Base-by-base conservation (phyloP, 441 rosid genomes). In the Brassica hybrid region DNA sequence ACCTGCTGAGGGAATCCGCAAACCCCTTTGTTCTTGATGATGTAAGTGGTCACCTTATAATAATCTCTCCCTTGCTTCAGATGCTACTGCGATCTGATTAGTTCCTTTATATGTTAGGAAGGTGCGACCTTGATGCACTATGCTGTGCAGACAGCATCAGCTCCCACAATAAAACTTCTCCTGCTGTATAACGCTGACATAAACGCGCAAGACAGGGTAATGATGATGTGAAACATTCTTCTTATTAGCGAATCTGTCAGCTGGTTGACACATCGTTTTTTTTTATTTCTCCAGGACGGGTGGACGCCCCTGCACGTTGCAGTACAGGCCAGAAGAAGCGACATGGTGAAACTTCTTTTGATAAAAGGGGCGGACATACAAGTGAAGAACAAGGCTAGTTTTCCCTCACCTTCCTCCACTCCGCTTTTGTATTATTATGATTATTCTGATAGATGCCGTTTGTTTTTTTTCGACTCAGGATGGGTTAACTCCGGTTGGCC, bases 261-360 rank as follows among this genome's bases (percentile, higher is more conserved):
- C 21, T 56, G 10, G 32, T 58, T 79, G 41, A 74, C 76, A 48
- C 25, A 61, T 57, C 7, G 59, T 52, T 7, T 16, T 54, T 17
- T 54, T 7, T 7, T 16, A 2, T 16, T 54, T 17, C 38, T 27
- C 32, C 32, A 94, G 98, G 91, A 94, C 76, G 99, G 98, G 76
- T 94, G 99, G 99, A 86, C 98, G 30, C 98, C 99, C 9, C 78
- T 94, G 70, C 99, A 94, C 80, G 90, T 94, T 70, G 97, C 99
- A 63, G 94, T 93, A 79, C 98, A 88, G 86, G 87, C 88, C 57
- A 84, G 83, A 80, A 90, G 98, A 84, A 89, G 91, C 3, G 99
- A 94, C 76, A 67, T 89, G 12, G 89, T 91, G 78, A 93, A 86
- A 82, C 96, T 94, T 41, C 81, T 94, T 75, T 76, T 94, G 76